Evolutionary conservation across 768 basidiomycete species (phyloP), one percentile per base, ranked within the genome.

Genomic region (Trichaptum fuscoviolaceum): DNA sequence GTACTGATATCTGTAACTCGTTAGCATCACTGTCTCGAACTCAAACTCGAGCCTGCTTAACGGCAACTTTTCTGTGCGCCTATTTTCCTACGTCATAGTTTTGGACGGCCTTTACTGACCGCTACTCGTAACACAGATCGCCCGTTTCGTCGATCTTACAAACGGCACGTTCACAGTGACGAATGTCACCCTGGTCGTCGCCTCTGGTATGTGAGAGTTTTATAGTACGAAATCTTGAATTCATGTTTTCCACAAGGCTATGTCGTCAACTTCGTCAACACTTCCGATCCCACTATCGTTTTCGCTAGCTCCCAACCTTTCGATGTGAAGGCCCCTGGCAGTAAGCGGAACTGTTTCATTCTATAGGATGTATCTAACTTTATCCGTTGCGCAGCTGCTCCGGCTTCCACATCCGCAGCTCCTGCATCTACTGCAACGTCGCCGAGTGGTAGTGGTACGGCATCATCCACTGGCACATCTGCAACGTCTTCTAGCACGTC

Each of bases 321-420:
- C 69, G 70, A 72, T 35, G 77, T 81, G 23, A 75, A 72, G 69
- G 69, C 78, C n/a, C 60, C 72, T 10, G 79, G 79, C 61, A 79
- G 79, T 80, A 68, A 65, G 79, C 74, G 27, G 30, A 30, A 30
- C 68, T 10, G 27, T 34, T 52, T 0, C n/a, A n/a, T 52, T 20
- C 15, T 17, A 20, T 57, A 12, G 57, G n/a, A 61, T 26, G 23
- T 34, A 18, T n/a, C 5, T n/a, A 26, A 58, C 35, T 20, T 57
- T 59, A n/a, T 34, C 17, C 60, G 59, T 34, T 35, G 35, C 65
- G 17, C 66, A 62, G 64, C 70, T 35, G 23, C 69, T 15, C 58
- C 67, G 30, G 68, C 70, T 17, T 63, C 67, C 7, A 35, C 67
- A 25, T 62, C 67, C 10, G 58, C 35, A 18, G 52, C 67, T 5